Evolutionary conservation across 2,329 filamentous ascomycete genomes (phyloP), one percentile per base, ranked within the genome.

Genomic region (Elsinoe perseae): DNA sequence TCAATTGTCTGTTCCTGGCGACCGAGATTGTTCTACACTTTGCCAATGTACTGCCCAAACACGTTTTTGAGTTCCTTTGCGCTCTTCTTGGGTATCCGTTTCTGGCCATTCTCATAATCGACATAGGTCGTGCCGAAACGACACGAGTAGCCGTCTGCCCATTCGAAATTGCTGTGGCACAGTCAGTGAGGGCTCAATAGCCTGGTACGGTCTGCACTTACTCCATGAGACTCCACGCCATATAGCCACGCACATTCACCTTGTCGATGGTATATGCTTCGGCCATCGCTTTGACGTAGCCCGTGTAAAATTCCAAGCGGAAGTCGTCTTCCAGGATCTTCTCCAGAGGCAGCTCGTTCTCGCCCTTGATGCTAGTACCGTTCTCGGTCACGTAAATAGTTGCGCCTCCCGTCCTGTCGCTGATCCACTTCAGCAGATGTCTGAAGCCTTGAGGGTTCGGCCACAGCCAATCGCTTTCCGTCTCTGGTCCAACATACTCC

Each of bases 321-420:
- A 95, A 92, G 62, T 89, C 85, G 69, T 95, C 89, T 58, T 92
- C 75, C 46, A 95, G 74, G 58, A 93, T 83, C 72, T 87, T 65
- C 60, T 88, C 83, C 21, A 81, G 70, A 1, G 83, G 73, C 66
- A 92, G 73, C 60, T 91, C 84, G 66, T 88, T 91, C 75, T 95
- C 89, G 2, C 57, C 57, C 20, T 56, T 50, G 38, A 52, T 72
- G 64, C 85, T 89, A 3, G 89, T 95, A 38, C 89, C 89, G 70
- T 91, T 95, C 76, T 95, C 89, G 0, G 89, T 95, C 56, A 93
- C 86, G 69, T 89, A 92, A 72, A 95, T 91, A 66, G 81, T 83
- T 34, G 89, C 89, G 62, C 80, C 75, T 34, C 77, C 79, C 71
- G 95, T 95, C 21, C 89, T 81, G 67, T 86, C 83, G 67, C 82